A percentile compares a stretch with the other conserved stretches of the same genome.
phyloP scores from a whole-genome alignment of 2,329 filamentous ascomycete genomes.

The Diatrype stigma region DNA sequence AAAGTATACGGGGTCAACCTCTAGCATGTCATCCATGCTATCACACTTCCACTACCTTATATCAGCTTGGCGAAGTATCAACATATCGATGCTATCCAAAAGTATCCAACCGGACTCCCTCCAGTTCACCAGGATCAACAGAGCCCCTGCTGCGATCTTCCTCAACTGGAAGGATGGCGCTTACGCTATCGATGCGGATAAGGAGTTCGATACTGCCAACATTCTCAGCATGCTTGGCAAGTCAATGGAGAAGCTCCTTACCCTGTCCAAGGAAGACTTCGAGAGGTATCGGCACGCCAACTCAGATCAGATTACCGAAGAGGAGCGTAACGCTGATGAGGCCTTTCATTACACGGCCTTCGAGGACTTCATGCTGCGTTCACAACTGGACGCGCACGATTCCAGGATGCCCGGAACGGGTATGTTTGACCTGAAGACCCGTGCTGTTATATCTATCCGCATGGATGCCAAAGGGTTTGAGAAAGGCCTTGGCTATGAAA shows the following conservation, averaged over 20 bases:
- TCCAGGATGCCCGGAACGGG: conserved; percentile 81
- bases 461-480: conserved; percentile 76
- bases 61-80: conserved; percentile 75
- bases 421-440: conserved; percentile 94
- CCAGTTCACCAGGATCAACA: conserved; percentile 68
- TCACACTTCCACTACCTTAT: conserved; percentile 91
- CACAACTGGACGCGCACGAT: conserved; percentile 89
- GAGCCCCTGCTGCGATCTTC: conserved; percentile 75
- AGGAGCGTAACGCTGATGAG: conserved; percentile 68
- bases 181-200: conserved; percentile 95
- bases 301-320: conserved; percentile 64
- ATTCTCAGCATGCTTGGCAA: conserved; percentile 89
- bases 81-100: conserved; percentile 62
- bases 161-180: conserved; percentile 76
- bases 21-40: conserved; percentile 86
- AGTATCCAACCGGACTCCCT: conserved; percentile 57
- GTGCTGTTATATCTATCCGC: conserved; percentile 85
- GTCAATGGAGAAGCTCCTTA: conserved; percentile 94
- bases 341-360: conserved; percentile 83
- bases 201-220: conserved; percentile 80
- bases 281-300: conserved; percentile 74
- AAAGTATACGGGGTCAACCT: conserved; percentile 92
- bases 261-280: conserved; percentile 74
- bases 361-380: conserved; percentile 88
- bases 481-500: conserved; percentile 80